Evolutionary conservation across 1,284 basidiomycete species (phyloP).

Genomic region (Coniferiporia sulphurascens): DNA sequence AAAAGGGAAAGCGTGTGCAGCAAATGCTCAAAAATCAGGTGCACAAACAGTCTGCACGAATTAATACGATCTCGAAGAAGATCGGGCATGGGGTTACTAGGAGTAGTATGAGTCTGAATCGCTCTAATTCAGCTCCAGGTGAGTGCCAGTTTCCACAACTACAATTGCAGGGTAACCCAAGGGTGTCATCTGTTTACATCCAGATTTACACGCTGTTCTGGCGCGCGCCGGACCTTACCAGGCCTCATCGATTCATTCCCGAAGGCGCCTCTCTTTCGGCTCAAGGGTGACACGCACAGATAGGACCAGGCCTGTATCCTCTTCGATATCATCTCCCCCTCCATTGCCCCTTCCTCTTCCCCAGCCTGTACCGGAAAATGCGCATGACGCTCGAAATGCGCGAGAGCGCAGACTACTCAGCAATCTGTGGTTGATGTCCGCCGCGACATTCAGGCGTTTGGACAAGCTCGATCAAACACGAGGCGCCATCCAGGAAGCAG

Average conservation of each 20-base stretch:
- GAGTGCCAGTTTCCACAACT: constrained; percentile 12
- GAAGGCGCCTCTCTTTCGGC: constrained; percentile 46
- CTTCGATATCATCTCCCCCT: constrained; percentile 29
- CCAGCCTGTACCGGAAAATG: constrained; percentile 27
- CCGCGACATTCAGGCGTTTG: constrained; percentile 87
- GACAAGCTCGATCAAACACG: constrained; percentile 88
- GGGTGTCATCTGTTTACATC: not conserved
- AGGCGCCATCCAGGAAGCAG: constrained; percentile 93
- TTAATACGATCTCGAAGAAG: constrained; percentile 71
- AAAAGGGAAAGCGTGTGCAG: constrained; percentile 62
- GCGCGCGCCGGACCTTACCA: constrained; percentile 58
- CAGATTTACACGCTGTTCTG: constrained; percentile 63
- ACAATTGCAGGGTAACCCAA: not conserved
- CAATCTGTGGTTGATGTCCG: constrained; percentile 90
- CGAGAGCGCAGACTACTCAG: constrained; percentile 73
- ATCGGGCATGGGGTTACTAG: constrained; percentile 65
- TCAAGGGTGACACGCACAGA: constrained; percentile 9
- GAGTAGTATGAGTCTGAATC: constrained; percentile 42
- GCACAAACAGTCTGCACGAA: constrained; percentile 64
- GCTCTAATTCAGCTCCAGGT: constrained; percentile 65
- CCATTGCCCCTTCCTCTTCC: constrained; percentile 21
- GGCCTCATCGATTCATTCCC: constrained; percentile 84
- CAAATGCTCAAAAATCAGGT: constrained; percentile 69
- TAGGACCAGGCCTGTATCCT: constrained; percentile 34
- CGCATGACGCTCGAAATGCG: constrained; percentile 41